Conservation (phyloP, 371 early-diverging fungal species). For the Lichtheimia hyalospora region DNA sequence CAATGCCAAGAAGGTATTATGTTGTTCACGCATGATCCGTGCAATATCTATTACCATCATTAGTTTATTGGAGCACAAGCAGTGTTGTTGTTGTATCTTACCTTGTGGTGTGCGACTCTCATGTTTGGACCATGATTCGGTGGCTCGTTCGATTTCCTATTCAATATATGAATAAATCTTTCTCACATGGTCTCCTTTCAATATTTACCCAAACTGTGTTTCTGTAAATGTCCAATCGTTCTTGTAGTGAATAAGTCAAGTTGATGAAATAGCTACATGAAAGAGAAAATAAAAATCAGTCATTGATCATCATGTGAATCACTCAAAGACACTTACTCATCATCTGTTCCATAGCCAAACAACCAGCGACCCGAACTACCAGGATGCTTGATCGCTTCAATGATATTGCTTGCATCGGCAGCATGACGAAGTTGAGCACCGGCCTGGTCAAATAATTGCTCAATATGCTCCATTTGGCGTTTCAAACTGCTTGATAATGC, state of each 20-base stretch:
- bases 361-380: slow-evolving; percentile 36
- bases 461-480: slow-evolving; percentile 23
- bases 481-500: slow-evolving; percentile 33
- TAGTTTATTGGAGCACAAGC: neutral
- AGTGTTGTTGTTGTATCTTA: slow-evolving; percentile 5
- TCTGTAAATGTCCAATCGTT: slow-evolving; percentile 38
- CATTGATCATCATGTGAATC: neutral
- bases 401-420: slow-evolving; percentile 33
- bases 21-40: slow-evolving; percentile 60
- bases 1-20: slow-evolving; percentile 62
- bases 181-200: too few species aligned
- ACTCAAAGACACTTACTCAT: slow-evolving; percentile 28
- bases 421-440: slow-evolving; percentile 38
- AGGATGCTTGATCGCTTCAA: slow-evolving; percentile 41
- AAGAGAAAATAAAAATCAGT: neutral
- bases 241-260: slow-evolving; percentile 23
- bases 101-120: slow-evolving; percentile 44
- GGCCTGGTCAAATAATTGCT: slow-evolving; percentile 28
- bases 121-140: slow-evolving; percentile 37
- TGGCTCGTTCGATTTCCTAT: slow-evolving; percentile 42
- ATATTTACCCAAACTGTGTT: slow-evolving; percentile 30
- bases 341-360: slow-evolving; percentile 39
- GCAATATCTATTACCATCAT: slow-evolving; percentile 40
- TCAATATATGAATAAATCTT: too few species aligned
- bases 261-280: slow-evolving; percentile 30